Conservation (phyloP, 2,329 filamentous ascomycete species). For the Neofusicoccum laricinum region DNA sequence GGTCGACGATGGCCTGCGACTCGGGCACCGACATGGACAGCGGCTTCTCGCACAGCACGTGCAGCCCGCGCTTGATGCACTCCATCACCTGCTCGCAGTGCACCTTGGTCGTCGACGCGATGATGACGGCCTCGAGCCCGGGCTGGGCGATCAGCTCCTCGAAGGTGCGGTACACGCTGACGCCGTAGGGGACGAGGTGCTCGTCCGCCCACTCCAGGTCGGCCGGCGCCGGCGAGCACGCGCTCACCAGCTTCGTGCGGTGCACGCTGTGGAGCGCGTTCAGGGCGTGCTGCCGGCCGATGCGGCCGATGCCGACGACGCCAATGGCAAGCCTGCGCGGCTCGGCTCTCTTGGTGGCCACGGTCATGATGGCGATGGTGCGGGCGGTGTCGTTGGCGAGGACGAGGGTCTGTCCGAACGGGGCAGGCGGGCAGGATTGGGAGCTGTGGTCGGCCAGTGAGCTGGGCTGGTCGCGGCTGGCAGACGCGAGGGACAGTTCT, state of each 20-base stretch:
- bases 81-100: conserved; percentile 34
- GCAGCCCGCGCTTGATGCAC: conserved; percentile 34
- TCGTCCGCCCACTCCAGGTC: conserved; percentile 47
- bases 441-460: not conserved
- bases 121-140: conserved; percentile 44
- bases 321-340: conserved; percentile 38
- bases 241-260: conserved; percentile 50
- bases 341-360: not conserved
- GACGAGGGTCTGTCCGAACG: not conserved
- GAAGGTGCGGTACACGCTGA: conserved; percentile 46
- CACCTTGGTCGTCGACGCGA: conserved; percentile 33
- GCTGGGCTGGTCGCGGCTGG: not conserved
- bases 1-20: conserved; percentile 30
- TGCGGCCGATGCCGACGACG: conserved; percentile 51
- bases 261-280: conserved; percentile 48
- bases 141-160: conserved; percentile 45
- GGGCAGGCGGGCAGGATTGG: not conserved
- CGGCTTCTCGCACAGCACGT: conserved; percentile 41
- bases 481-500: not conserved
- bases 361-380: not conserved
- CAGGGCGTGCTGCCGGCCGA: conserved; percentile 52
- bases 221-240: conserved; percentile 45
- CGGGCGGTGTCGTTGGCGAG: no score
- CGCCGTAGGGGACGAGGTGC: conserved; percentile 45
- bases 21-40: conserved; percentile 32